Percentiles rank a stretch among this genome's conserved stretches.
Evolutionary conservation across 192 early-diverging fungal species (phyloP).

Genomic region (Gorgonomyces haynaldii): DNA sequence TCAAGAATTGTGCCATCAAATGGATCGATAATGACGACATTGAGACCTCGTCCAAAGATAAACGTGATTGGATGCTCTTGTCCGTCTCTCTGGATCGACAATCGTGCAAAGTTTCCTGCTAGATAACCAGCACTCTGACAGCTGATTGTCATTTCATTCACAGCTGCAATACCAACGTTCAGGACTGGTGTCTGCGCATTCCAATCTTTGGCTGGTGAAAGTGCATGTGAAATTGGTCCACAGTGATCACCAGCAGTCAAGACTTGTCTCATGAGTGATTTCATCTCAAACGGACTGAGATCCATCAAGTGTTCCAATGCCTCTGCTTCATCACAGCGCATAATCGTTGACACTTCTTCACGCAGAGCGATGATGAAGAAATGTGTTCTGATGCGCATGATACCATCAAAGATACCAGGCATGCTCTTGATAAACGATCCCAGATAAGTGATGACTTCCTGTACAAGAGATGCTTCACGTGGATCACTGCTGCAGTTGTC

Average conservation of each 20-base stretch:
- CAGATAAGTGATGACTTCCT: constrained; percentile 71
- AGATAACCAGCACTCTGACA: constrained; percentile 61
- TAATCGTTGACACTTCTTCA: constrained; percentile 68
- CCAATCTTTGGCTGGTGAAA: not conserved
- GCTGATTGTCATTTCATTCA: constrained; percentile 37
- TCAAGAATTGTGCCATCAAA: constrained; percentile 56
- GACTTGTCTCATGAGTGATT: constrained; percentile 59
- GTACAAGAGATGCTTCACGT: constrained; percentile 70
- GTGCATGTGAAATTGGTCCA: not conserved
- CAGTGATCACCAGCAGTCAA: constrained; percentile 33
- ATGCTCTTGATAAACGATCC: constrained; percentile 59
- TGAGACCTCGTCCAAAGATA: constrained; percentile 55
- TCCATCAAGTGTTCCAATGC: constrained; percentile 73
- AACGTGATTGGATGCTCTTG: constrained; percentile 29
- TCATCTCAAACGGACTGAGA: constrained; percentile 68
- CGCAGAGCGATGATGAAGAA: constrained; percentile 75
- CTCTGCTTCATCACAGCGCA: constrained; percentile 62
- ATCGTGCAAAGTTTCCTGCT: constrained; percentile 62
- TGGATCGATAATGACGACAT: constrained; percentile 65
- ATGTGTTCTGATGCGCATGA: constrained; percentile 69
- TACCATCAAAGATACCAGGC: constrained; percentile 66
- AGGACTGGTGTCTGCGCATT: constrained; percentile 14
- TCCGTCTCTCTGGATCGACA: constrained; percentile 42
- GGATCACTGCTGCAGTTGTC: constrained; percentile 62
- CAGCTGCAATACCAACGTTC: too few species aligned